Percentiles rank a stretch among this genome's conserved stretches.
These are phyloP conservation scores for Cercospora sp. DNA, from an alignment of 2,329 filamentous ascomycete genomes.

Conservation along the genomic window DNA sequence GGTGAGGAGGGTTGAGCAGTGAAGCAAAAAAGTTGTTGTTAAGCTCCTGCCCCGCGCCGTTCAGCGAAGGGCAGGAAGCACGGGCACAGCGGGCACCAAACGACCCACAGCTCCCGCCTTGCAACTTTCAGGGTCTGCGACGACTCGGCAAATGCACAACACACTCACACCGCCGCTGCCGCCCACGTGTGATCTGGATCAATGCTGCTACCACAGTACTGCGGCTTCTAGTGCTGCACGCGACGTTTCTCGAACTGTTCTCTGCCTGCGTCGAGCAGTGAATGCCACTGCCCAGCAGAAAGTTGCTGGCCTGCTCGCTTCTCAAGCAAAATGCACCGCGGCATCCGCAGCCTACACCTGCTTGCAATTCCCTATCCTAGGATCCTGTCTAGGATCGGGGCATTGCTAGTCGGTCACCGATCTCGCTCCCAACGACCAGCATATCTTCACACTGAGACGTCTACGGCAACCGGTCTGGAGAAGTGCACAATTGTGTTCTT, in stretches of 20 bases:
- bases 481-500: background rate
- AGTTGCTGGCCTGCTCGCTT: background rate
- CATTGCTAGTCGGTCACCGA: slow-evolving; percentile 5
- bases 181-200: background rate
- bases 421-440: background rate
- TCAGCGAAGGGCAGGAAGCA: background rate
- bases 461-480: background rate
- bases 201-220: background rate
- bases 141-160: slow-evolving; percentile 5
- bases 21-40: slow-evolving; percentile 11
- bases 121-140: background rate
- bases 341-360: background rate
- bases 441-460: background rate
- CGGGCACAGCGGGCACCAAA: background rate
- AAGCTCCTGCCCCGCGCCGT: slow-evolving; percentile 6
- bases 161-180: background rate
- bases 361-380: background rate
- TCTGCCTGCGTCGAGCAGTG: background rate
- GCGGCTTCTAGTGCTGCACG: background rate
- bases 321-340: background rate
- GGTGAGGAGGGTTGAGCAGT: slow-evolving; percentile 8
- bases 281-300: background rate
- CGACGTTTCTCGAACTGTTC: background rate
- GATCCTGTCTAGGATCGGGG: background rate
- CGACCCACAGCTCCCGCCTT: background rate